Evolutionary conservation across 2,329 filamentous ascomycete species (phyloP).

Genomic region (Apiospora saccharicola): DNA sequence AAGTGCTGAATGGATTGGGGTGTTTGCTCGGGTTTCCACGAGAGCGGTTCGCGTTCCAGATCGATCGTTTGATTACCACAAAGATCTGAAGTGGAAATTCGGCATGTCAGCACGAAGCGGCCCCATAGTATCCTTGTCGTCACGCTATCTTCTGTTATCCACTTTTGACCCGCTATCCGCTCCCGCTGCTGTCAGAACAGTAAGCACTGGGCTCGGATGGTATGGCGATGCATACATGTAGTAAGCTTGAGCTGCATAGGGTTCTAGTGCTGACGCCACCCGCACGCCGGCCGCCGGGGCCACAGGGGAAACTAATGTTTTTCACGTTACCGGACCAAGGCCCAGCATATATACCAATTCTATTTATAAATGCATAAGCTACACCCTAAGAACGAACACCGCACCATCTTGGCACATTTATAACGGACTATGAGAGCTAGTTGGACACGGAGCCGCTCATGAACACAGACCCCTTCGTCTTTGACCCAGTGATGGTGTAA

Average conservation of each 20-base stretch:
- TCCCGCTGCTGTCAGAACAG: neutral
- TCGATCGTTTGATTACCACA: no score
- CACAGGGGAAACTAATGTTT: neutral
- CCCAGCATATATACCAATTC: no score
- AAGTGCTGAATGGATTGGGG: no score
- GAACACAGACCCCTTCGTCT: conserved; percentile 34
- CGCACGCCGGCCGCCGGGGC: neutral
- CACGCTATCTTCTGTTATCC: neutral
- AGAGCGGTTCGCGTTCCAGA: no score
- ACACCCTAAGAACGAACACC: no score
- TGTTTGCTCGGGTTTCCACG: no score
- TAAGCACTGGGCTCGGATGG: neutral
- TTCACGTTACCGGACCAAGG: neutral
- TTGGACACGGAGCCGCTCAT: conserved; percentile 37
- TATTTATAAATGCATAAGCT: no score
- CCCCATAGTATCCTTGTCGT: neutral
- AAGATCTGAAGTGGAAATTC: neutral
- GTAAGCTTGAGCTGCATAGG: neutral
- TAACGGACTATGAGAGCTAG: conserved; percentile 23
- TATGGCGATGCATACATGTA: neutral
- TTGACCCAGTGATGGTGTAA: conserved; percentile 34
- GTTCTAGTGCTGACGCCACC: neutral
- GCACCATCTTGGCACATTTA: no score
- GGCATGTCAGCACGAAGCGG: neutral
- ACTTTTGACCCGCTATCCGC: neutral